Conservation (phyloP, 2,329 filamentous ascomycete genomes). For the Nigrospora oryzae region DNA sequence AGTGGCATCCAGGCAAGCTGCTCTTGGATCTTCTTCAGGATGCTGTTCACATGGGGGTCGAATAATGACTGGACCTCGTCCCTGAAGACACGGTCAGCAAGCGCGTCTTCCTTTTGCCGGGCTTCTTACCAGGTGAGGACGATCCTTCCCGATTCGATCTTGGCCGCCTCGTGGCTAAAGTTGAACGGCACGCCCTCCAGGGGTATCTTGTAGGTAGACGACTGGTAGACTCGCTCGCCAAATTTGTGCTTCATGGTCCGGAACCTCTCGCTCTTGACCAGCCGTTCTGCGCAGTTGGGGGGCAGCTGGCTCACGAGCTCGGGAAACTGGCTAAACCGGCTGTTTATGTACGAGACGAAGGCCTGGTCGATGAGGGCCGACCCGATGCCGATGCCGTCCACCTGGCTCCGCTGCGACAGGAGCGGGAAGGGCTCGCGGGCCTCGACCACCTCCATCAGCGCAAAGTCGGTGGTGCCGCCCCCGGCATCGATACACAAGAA, state of each 20-base stretch:
- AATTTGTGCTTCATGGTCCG: slow-evolving; percentile 29
- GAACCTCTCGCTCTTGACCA: slow-evolving; percentile 29
- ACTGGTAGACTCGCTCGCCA: slow-evolving; percentile 32
- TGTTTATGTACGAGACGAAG: slow-evolving; percentile 28
- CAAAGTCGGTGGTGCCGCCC: slow-evolving; percentile 36
- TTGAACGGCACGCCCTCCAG: slow-evolving; percentile 33
- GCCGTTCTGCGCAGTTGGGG: slow-evolving; percentile 22
- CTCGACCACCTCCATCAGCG: slow-evolving; percentile 30
- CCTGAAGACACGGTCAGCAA: slow-evolving; percentile 11
- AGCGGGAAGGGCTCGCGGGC: slow-evolving; percentile 15
- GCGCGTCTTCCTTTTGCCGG: not conserved
- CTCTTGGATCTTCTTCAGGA: slow-evolving; percentile 27
- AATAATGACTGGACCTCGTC: slow-evolving; percentile 34
- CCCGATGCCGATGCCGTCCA: slow-evolving; percentile 36
- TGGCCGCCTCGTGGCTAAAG: slow-evolving; percentile 25
- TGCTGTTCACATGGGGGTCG: slow-evolving; percentile 29
- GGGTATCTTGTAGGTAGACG: slow-evolving; percentile 28
- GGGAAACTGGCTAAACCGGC: slow-evolving; percentile 24
- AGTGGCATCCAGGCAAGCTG: slow-evolving; percentile 29
- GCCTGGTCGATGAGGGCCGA: slow-evolving; percentile 35
- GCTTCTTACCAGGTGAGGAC: slow-evolving; percentile 24
- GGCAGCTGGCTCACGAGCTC: slow-evolving; percentile 25
- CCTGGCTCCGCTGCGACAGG: slow-evolving; percentile 22
- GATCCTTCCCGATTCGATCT: slow-evolving; percentile 31
- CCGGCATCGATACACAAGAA: slow-evolving; percentile 37